phyloP scores from a whole-genome alignment of 768 basidiomycete species.

The Boletus coccyginus region DNA sequence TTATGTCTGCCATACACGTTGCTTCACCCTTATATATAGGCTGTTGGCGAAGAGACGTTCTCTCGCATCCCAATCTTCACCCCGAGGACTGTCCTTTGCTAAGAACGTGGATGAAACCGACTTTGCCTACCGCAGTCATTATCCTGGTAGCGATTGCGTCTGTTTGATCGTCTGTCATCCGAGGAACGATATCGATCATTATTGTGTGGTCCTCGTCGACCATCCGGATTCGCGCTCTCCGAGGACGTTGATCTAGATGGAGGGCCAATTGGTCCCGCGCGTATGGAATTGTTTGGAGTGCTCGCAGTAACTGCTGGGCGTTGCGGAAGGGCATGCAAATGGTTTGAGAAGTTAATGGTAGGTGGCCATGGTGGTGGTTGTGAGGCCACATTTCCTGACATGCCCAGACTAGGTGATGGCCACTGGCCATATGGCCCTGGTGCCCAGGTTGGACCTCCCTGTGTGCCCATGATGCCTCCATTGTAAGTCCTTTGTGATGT shows the following conservation, averaged over 20 bases:
- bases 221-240: conserved; percentile 11
- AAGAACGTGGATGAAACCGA: conserved; percentile 7
- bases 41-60: neutral
- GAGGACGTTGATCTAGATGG: conserved; percentile 18
- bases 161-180: conserved; percentile 18
- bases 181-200: conserved; percentile 11
- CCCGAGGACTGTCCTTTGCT: neutral
- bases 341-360: neutral
- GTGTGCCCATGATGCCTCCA: neutral
- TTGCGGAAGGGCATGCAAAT: conserved; percentile 15
- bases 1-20: neutral
- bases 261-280: conserved; percentile 18
- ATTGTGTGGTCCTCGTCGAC: conserved; percentile 19
- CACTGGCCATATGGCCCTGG: neutral
- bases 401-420: conserved; percentile 1
- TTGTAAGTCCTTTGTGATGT: neutral
- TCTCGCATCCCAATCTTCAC: neutral
- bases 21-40: neutral
- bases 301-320: conserved; percentile 4
- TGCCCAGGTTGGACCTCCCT: conserved; percentile 3
- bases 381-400: conserved; percentile 1
- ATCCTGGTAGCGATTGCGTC: conserved; percentile 10
- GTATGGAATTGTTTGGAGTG: conserved; percentile 8
- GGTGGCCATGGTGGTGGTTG: neutral
- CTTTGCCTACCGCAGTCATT: conserved; percentile 4